A percentile compares a stretch with the other conserved stretches of the same genome.
Evolutionary conservation across 306 rosid genomes (phyloP).

Genomic region (Cajanus cajan): DNA sequence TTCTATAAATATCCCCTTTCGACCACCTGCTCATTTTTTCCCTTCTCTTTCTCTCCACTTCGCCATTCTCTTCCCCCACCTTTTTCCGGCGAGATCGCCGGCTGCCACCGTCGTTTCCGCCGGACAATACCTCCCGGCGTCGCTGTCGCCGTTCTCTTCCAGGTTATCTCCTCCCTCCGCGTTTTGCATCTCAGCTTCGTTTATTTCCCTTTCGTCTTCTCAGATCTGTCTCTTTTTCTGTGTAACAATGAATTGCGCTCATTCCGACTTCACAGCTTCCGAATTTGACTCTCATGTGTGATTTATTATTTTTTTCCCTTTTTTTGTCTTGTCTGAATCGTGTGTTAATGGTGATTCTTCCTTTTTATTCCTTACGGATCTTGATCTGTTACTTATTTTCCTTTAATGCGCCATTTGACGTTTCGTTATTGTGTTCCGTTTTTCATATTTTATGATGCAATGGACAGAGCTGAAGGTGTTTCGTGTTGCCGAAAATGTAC

Average conservation of each 20-base stretch:
- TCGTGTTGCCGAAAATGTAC: neutral
- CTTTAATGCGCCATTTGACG: slow-evolving; percentile 1
- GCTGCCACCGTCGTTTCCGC: slow-evolving; percentile 36
- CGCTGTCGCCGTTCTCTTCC: neutral
- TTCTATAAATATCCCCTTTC: slow-evolving; percentile 51
- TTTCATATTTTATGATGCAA: neutral
- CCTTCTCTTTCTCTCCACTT: neutral
- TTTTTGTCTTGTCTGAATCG: neutral
- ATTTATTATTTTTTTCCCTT: neutral
- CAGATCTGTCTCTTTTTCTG: slow-evolving; percentile 53
- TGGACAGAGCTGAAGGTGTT: neutral
- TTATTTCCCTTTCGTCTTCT: neutral
- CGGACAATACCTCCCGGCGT: slow-evolving; percentile 25
- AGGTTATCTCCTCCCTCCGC: slow-evolving; percentile 38
- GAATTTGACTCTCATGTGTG: neutral
- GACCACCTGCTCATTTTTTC: neutral
- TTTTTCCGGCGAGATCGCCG: slow-evolving; percentile 50
- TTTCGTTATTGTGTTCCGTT: neutral
- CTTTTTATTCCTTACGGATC: slow-evolving; percentile 32
- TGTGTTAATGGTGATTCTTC: neutral
- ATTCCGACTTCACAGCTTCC: neutral
- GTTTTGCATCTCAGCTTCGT: neutral
- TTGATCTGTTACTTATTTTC: slow-evolving; percentile 47
- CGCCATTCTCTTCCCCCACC: neutral
- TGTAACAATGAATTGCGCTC: slow-evolving; percentile 6